Conservation (phyloP, 2,329 filamentous ascomycete genomes). For the Colletotrichum filicis region DNA sequence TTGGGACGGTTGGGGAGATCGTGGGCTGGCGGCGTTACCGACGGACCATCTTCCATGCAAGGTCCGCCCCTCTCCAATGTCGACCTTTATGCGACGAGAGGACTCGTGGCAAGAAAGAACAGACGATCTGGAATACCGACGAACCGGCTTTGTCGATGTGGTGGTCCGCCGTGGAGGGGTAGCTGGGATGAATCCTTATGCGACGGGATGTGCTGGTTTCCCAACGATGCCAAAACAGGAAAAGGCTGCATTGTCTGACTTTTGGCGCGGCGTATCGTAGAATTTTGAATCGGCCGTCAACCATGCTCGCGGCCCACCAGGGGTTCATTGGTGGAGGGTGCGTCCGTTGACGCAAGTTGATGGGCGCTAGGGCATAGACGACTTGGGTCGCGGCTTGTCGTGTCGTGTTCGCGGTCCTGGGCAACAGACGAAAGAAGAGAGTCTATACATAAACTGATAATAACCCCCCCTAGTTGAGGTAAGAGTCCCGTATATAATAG, state of each 20-base stretch:
- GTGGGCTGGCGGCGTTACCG: conserved; percentile 1
- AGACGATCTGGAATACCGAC: conserved; percentile 30
- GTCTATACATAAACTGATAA: no score
- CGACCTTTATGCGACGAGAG: conserved; percentile 24
- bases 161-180: conserved; percentile 8
- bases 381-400: neutral
- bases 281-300: conserved; percentile 15
- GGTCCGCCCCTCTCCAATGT: conserved; percentile 9
- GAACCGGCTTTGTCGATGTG: conserved; percentile 24
- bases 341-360: conserved; percentile 35
- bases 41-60: conserved; percentile 2
- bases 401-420: neutral
- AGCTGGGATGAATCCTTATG: conserved; percentile 31
- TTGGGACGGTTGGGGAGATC: conserved; percentile 15
- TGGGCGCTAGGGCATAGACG: conserved; percentile 8
- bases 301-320: conserved; percentile 6
- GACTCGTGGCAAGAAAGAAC: conserved; percentile 2
- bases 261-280: conserved; percentile 26
- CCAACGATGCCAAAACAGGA: conserved; percentile 19
- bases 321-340: conserved; percentile 16
- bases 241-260: conserved; percentile 9
- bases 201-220: conserved; percentile 16
- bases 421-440: neutral
- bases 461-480: no score
- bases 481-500: no score